These are phyloP conservation scores for Hsuehochloa calcarea DNA, from an alignment of 176 grass and related monocot species.

Conservation along the genomic window DNA sequence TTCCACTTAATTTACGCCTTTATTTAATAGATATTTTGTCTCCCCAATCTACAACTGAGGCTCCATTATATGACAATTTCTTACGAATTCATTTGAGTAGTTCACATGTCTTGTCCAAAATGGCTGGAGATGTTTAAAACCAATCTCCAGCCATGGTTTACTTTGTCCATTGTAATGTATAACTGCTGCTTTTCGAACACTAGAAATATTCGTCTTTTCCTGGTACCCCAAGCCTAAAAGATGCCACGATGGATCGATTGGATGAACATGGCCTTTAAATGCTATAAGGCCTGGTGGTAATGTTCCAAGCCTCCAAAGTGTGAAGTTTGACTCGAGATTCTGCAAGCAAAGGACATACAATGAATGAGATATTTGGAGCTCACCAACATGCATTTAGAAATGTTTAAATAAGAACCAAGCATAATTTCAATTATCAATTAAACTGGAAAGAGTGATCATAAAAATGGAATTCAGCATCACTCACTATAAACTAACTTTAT, in stretches of 20 bases:
- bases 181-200: constrained; percentile 75
- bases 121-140: constrained; percentile 81
- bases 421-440: constrained; percentile 1
- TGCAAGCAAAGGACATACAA: constrained; percentile 34
- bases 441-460: background rate
- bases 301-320: constrained; percentile 97
- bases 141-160: constrained; percentile 96
- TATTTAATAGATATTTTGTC: constrained; percentile 40
- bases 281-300: constrained; percentile 94
- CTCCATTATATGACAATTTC: constrained; percentile 91
- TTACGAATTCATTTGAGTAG: constrained; percentile 88
- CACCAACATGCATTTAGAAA: constrained; percentile 3
- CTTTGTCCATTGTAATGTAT: constrained; percentile 95
- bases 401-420: background rate
- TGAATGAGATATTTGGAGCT: background rate
- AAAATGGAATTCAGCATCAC: constrained; percentile 10
- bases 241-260: constrained; percentile 86
- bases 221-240: constrained; percentile 94
- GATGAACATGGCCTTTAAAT: constrained; percentile 86
- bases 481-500: background rate
- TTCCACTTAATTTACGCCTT: constrained; percentile 44
- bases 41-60: constrained; percentile 59
- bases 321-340: constrained; percentile 93
- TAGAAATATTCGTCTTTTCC: constrained; percentile 79
- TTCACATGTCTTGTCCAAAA: constrained; percentile 96